A percentile compares a stretch with the other conserved stretches of the same genome.
Evolutionary conservation across 2,329 filamentous ascomycete species (phyloP).

Genomic region (Alternaria viburni): DNA sequence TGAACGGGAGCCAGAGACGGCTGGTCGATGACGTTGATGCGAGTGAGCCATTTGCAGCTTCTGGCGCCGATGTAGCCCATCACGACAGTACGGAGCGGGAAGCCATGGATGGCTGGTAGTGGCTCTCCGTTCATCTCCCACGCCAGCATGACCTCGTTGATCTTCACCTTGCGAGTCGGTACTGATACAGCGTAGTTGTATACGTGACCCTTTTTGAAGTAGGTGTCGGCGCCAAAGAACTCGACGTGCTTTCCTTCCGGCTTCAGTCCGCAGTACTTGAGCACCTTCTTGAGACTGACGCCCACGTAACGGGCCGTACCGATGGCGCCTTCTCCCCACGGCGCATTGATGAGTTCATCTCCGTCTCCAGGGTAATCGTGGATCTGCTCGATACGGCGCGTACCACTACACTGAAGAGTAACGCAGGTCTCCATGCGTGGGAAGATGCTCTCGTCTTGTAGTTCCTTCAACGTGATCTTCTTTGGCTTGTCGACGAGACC

Average conservation of each 20-base stretch:
- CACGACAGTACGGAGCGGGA: constrained; percentile 67
- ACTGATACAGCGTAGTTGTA: constrained; percentile 73
- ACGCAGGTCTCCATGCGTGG: constrained; percentile 65
- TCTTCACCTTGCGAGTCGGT: constrained; percentile 71
- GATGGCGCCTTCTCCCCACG: constrained; percentile 64
- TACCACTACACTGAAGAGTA: constrained; percentile 73
- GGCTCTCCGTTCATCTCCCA: constrained; percentile 76
- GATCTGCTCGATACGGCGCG: constrained; percentile 73
- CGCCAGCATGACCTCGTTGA: constrained; percentile 69
- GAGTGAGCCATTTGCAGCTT: constrained; percentile 68
- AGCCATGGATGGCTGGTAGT: constrained; percentile 70
- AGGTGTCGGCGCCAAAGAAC: constrained; percentile 73
- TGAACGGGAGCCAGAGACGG: constrained; percentile 68
- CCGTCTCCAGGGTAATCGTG: constrained; percentile 69
- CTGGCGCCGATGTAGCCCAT: constrained; percentile 71
- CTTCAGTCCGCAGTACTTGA: constrained; percentile 70
- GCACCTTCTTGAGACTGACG: constrained; percentile 70
- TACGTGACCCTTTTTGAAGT: constrained; percentile 70
- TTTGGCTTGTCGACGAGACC: constrained; percentile 67
- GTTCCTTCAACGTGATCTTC: constrained; percentile 63
- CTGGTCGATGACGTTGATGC: constrained; percentile 65
- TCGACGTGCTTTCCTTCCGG: constrained; percentile 67
- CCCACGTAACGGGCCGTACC: constrained; percentile 69
- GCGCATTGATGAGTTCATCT: constrained; percentile 60
- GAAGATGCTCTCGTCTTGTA: constrained; percentile 66